Conservation (phyloP, 176 grass and related monocot species). For the Alloteropsis semialata region DNA sequence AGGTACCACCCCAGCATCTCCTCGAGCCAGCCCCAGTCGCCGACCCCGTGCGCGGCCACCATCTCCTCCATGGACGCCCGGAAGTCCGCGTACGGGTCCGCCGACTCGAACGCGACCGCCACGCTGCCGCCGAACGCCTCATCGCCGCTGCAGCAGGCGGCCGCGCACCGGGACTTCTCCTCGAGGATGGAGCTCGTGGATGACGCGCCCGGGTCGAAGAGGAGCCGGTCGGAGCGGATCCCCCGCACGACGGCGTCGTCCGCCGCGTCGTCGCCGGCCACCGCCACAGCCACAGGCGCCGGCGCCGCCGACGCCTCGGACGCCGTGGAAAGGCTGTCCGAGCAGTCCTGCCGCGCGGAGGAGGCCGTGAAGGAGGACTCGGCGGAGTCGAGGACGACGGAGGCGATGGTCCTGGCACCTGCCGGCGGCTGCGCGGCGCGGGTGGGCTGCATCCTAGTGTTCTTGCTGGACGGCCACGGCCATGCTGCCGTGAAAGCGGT, state of each 20-base stretch:
- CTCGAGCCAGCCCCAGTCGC: constrained; percentile 66
- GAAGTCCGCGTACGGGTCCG: constrained; percentile 80
- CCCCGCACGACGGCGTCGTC: constrained; percentile 44
- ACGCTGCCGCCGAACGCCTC: constrained; percentile 40
- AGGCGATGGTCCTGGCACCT: constrained; percentile 32
- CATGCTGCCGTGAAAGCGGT: constrained; percentile 8
- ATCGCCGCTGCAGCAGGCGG: neutral
- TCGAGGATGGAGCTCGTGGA: constrained; percentile 65
- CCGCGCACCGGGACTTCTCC: neutral
- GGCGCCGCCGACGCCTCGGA: constrained; percentile 43
- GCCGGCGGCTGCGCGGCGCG: neutral
- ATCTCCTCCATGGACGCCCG: constrained; percentile 77
- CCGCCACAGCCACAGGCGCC: no score
- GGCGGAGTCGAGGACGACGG: constrained; percentile 52
- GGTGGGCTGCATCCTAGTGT: constrained; percentile 38
- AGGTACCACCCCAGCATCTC: constrained; percentile 83
- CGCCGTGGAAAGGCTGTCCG: constrained; percentile 51
- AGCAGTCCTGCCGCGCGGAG: constrained; percentile 46
- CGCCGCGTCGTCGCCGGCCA: neutral
- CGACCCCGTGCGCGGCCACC: constrained; percentile 58
- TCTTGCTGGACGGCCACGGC: constrained; percentile 61
- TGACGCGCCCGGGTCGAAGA: constrained; percentile 56
- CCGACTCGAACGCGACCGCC: constrained; percentile 69
- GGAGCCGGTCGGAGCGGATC: constrained; percentile 57
- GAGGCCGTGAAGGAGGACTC: constrained; percentile 64